Evolutionary conservation across 495 filamentous ascomycete genomes (phyloP).

Genomic region (Chaetomium tenue): DNA sequence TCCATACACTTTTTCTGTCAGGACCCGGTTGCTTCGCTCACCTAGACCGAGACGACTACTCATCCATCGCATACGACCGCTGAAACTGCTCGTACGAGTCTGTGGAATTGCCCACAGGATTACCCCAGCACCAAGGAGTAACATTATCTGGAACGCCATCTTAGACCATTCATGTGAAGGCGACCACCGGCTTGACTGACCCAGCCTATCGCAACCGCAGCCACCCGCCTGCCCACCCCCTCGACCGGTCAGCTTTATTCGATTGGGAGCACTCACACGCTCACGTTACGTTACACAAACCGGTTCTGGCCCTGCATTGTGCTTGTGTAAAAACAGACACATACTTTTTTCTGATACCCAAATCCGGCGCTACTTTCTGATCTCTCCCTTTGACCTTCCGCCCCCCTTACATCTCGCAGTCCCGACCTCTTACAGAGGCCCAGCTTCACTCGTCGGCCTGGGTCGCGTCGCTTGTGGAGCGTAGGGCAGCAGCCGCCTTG

Average conservation of each 20-base stretch:
- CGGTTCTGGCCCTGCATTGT: neutral
- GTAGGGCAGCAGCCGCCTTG: constrained; percentile 25
- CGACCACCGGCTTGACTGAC: neutral
- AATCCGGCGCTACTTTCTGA: neutral
- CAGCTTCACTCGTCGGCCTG: neutral
- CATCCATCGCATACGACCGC: neutral
- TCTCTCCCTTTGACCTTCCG: neutral
- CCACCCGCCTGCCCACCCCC: neutral
- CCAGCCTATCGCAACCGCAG: constrained; percentile 3
- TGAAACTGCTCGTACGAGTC: neutral
- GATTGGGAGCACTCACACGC: neutral
- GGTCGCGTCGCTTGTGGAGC: constrained; percentile 13
- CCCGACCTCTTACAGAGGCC: neutral
- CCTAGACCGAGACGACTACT: neutral
- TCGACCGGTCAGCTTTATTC: neutral
- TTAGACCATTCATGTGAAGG: neutral
- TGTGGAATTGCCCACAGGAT: neutral
- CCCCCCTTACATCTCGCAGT: neutral
- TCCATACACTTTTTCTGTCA: neutral
- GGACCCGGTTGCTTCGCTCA: neutral
- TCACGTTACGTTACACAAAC: neutral
- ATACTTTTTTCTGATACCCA: neutral
- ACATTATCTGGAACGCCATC: no score
- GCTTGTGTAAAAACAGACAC: neutral
- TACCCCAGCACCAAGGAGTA: neutral